A percentile compares a stretch with the other conserved stretches of the same genome.
Evolutionary conservation across 148 eudicot genomes (phyloP).

Genomic region (Simmondsia chinensis): DNA sequence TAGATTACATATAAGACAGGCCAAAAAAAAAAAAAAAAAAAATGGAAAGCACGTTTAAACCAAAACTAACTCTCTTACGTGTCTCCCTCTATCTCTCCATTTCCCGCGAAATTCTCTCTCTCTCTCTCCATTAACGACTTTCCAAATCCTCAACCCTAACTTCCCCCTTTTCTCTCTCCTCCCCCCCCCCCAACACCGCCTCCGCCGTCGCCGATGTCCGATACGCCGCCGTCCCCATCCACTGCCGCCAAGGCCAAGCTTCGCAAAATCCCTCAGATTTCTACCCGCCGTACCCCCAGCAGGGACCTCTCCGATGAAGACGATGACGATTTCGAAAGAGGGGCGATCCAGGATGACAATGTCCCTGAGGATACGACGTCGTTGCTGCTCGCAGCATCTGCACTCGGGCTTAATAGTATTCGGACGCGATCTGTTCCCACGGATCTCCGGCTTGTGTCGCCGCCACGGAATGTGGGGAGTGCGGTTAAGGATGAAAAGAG

Average conservation of each 20-base stretch:
- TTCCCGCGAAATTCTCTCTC: slow-evolving; percentile 45
- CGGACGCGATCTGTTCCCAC: slow-evolving; percentile 50
- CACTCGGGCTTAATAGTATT: slow-evolving; percentile 56
- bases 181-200: background rate
- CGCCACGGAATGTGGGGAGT: slow-evolving; percentile 10
- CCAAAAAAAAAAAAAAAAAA: background rate
- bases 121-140: slow-evolving; percentile 8
- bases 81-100: slow-evolving; percentile 21
- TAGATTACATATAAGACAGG: too few relatives aligned
- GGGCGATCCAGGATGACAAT: slow-evolving; percentile 3
- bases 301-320: slow-evolving; percentile 4
- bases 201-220: slow-evolving; percentile 8
- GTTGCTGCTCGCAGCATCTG: slow-evolving; percentile 38
- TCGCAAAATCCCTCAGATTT: slow-evolving; percentile 44
- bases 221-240: slow-evolving; percentile 12
- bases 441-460: slow-evolving; percentile 17
- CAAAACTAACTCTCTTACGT: slow-evolving; percentile 15
- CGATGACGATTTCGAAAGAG: slow-evolving; percentile 1
- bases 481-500: slow-evolving; percentile 1
- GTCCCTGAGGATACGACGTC: slow-evolving; percentile 19
- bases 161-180: background rate
- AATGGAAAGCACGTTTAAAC: slow-evolving; percentile 21
- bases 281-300: slow-evolving; percentile 14
- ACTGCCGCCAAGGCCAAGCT: slow-evolving; percentile 16
- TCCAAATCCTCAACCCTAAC: slow-evolving; percentile 2